These are phyloP conservation scores for Aspergillus transmontanensis DNA, from an alignment of 2,329 filamentous ascomycete species.

Conservation along the genomic window DNA sequence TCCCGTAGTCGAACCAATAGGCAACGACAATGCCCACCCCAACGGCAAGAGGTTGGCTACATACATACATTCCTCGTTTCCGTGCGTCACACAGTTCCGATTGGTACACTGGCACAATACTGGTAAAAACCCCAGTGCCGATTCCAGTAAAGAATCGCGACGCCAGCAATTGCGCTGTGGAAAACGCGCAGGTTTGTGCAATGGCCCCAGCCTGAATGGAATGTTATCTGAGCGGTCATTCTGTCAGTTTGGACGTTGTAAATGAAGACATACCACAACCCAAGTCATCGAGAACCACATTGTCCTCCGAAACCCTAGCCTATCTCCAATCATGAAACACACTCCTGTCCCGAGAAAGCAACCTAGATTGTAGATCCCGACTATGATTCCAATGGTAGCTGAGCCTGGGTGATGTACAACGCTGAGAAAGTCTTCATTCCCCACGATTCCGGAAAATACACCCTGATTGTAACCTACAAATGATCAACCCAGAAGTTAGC, in stretches of 20 bases:
- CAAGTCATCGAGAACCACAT: constrained; percentile 40
- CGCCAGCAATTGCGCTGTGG: constrained; percentile 39
- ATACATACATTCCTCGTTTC: constrained; percentile 47
- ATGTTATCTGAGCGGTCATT: constrained; percentile 6
- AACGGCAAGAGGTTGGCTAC: constrained; percentile 43
- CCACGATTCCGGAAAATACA: constrained; percentile 52
- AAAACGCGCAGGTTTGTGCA: constrained; percentile 38
- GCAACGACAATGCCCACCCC: constrained; percentile 42
- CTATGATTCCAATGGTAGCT: constrained; percentile 45
- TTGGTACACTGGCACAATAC: constrained; percentile 46
- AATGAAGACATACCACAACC: constrained; percentile 27
- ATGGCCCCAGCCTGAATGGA: constrained; percentile 34
- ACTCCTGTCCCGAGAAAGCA: constrained; percentile 42
- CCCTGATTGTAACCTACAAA: constrained; percentile 52
- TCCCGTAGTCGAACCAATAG: constrained; percentile 38
- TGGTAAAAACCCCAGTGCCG: constrained; percentile 51
- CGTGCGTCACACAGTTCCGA: constrained; percentile 49
- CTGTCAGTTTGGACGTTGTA: background rate
- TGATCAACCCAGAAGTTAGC: constrained; percentile 7
- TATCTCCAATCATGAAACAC: constrained; percentile 34
- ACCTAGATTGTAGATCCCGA: constrained; percentile 48
- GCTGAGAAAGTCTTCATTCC: constrained; percentile 48
- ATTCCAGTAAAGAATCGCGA: constrained; percentile 54
- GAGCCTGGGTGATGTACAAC: constrained; percentile 43
- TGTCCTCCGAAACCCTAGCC: constrained; percentile 34